Percentiles rank a stretch among this genome's conserved stretches.
Evolutionary conservation across 2,329 filamentous ascomycete genomes (phyloP).

Genomic region (Balansia obtecta): DNA sequence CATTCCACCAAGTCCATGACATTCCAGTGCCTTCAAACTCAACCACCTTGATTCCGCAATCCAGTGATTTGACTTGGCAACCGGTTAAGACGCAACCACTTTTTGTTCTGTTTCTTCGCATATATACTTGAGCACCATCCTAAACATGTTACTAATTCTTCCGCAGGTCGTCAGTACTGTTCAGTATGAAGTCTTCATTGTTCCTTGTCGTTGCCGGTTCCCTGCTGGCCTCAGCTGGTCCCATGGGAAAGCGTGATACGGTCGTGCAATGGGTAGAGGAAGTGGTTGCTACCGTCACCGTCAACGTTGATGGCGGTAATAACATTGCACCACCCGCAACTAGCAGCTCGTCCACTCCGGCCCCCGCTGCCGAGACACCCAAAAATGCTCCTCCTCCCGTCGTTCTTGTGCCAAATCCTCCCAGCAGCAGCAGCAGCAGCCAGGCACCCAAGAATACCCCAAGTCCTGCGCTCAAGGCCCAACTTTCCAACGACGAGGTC

Average conservation of each 20-base stretch:
- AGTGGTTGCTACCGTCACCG: slow-evolving; percentile 29
- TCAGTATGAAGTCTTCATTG: slow-evolving; percentile 36
- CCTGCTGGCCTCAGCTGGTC: slow-evolving; percentile 31
- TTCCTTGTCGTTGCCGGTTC: slow-evolving; percentile 33
- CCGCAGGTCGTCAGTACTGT: background rate
- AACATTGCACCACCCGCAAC: too few species aligned
- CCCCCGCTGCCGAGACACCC: slow-evolving; percentile 4
- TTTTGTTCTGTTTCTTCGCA: too few species aligned
- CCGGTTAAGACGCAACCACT: too few species aligned
- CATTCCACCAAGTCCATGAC: background rate
- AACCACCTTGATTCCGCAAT: slow-evolving; percentile 2
- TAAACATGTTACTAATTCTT: background rate
- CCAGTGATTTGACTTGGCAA: background rate
- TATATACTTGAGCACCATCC: background rate
- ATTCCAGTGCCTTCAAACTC: background rate
- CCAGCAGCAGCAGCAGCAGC: background rate
- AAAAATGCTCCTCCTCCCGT: slow-evolving; percentile 3
- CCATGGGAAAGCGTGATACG: slow-evolving; percentile 28
- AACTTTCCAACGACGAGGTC: background rate
- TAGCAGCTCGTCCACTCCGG: background rate
- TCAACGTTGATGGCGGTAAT: slow-evolving; percentile 19
- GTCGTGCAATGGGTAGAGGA: slow-evolving; percentile 29
- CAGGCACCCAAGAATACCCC: background rate
- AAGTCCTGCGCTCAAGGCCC: background rate
- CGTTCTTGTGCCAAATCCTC: background rate